A percentile compares a stretch with the other conserved stretches of the same genome.
Evolutionary conservation across 2,329 filamentous ascomycete species (phyloP).

Genomic region (Rutstroemia sp.): DNA sequence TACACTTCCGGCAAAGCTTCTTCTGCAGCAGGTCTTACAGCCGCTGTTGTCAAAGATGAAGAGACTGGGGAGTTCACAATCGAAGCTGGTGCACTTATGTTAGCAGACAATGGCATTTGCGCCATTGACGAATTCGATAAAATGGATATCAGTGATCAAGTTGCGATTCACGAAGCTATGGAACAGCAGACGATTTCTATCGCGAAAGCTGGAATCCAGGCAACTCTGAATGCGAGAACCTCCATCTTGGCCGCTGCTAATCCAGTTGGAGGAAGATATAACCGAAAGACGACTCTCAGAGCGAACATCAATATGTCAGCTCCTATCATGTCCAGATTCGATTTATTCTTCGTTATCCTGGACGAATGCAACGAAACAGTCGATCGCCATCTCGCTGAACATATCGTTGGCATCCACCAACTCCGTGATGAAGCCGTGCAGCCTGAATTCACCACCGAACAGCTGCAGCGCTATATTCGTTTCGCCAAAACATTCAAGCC

Average conservation of each 20-base stretch:
- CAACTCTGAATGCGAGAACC: constrained; percentile 90
- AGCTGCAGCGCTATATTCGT: constrained; percentile 92
- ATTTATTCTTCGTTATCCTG: constrained; percentile 95
- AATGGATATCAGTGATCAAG: constrained; percentile 96
- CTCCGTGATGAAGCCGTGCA: constrained; percentile 84
- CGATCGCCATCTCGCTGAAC: constrained; percentile 84
- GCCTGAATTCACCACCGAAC: constrained; percentile 92
- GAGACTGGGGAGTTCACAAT: constrained; percentile 99
- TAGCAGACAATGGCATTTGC: constrained; percentile 94
- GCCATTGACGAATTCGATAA: constrained; percentile 99
- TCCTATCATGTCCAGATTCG: constrained; percentile 98
- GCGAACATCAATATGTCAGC: constrained; percentile 98
- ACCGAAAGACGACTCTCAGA: constrained; percentile 87
- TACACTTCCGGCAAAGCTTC: constrained; percentile 98
- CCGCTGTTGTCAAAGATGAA: constrained; percentile 94
- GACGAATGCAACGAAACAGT: constrained; percentile 93
- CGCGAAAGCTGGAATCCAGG: constrained; percentile 96
- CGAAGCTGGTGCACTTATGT: constrained; percentile 94
- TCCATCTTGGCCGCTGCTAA: constrained; percentile 95
- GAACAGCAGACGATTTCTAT: constrained; percentile 99
- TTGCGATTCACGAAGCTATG: constrained; percentile 99
- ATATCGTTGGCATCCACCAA: constrained; percentile 92
- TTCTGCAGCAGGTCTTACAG: constrained; percentile 92
- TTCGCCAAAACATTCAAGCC: constrained; percentile 94
- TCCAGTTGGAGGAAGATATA: constrained; percentile 92